Conservation (phyloP, 495 filamentous ascomycete species). For the Cairneyella variabilis region DNA sequence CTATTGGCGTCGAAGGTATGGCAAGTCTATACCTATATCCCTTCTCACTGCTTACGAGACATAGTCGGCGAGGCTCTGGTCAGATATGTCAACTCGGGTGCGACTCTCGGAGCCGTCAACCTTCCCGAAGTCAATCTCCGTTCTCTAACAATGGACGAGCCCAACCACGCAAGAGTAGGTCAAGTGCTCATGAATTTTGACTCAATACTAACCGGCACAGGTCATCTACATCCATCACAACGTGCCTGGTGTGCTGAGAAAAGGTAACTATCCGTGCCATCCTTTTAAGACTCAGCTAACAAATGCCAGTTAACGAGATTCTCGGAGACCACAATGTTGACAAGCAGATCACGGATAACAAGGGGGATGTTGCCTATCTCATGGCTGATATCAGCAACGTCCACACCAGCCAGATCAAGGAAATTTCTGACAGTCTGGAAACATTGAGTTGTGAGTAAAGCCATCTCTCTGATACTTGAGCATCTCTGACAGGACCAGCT, state of each 20-base stretch:
- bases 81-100: constrained; percentile 89
- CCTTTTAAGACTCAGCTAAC: constrained; percentile 11
- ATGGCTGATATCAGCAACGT: constrained; percentile 97
- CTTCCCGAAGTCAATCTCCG: constrained; percentile 90
- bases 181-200: background rate
- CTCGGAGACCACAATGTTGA: constrained; percentile 95
- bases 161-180: constrained; percentile 75
- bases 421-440: constrained; percentile 79
- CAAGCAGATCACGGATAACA: constrained; percentile 94
- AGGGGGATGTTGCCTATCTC: constrained; percentile 91
- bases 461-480: background rate
- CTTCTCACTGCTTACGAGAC: background rate
- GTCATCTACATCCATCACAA: constrained; percentile 96
- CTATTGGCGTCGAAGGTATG: constrained; percentile 80
- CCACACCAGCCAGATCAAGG: constrained; percentile 73
- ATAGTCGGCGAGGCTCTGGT: constrained; percentile 77
- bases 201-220: constrained; percentile 32
- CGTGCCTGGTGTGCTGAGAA: constrained; percentile 87
- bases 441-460: constrained; percentile 66
- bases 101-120: constrained; percentile 88
- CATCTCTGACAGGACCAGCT: constrained; percentile 39
- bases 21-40: constrained; percentile 1
- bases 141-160: constrained; percentile 80
- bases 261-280: constrained; percentile 44
- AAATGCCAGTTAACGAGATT: constrained; percentile 74